Evolutionary conservation across 768 basidiomycete genomes (phyloP).

Genomic region (Podaxis rugospora): DNA sequence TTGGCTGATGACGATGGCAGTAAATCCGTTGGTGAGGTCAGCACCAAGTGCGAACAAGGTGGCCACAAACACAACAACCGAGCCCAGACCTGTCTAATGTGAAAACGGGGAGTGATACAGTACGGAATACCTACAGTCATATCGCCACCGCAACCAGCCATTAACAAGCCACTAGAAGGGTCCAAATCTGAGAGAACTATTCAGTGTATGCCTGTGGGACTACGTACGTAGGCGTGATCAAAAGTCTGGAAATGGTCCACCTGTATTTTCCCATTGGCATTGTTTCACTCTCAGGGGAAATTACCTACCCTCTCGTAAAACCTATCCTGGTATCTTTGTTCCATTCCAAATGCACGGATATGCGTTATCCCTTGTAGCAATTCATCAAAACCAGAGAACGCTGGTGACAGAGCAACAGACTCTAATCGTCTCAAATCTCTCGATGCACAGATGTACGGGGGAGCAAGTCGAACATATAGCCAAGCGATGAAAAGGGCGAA

Average conservation of each 20-base stretch:
- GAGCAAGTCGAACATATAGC: conserved; percentile 62
- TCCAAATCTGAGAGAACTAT: neutral
- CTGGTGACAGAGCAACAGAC: conserved; percentile 62
- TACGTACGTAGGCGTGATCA: conserved; percentile 64
- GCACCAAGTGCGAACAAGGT: conserved; percentile 64
- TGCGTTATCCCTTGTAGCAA: conserved; percentile 61
- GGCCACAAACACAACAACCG: conserved; percentile 63
- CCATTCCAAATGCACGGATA: conserved; percentile 71
- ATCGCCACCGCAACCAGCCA: conserved; percentile 69
- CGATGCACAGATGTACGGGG: conserved; percentile 55
- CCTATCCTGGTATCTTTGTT: conserved; percentile 56
- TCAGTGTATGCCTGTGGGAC: neutral
- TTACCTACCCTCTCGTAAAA: conserved; percentile 51
- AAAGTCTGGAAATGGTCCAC: conserved; percentile 68
- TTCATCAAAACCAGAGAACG: conserved; percentile 73
- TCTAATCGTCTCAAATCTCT: conserved; percentile 67
- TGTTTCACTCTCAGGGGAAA: neutral
- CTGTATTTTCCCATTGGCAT: conserved; percentile 16
- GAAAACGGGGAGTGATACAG: neutral
- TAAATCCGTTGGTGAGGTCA: conserved; percentile 52
- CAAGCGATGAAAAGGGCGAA: conserved; percentile 65
- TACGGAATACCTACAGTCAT: conserved; percentile 49
- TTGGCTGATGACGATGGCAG: conserved; percentile 71
- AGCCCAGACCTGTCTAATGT: conserved; percentile 49
- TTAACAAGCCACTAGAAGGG: conserved; percentile 56